These are phyloP conservation scores for Cadophora luteo-olivacea DNA, from an alignment of 2,329 filamentous ascomycete species.

Conservation along the genomic window DNA sequence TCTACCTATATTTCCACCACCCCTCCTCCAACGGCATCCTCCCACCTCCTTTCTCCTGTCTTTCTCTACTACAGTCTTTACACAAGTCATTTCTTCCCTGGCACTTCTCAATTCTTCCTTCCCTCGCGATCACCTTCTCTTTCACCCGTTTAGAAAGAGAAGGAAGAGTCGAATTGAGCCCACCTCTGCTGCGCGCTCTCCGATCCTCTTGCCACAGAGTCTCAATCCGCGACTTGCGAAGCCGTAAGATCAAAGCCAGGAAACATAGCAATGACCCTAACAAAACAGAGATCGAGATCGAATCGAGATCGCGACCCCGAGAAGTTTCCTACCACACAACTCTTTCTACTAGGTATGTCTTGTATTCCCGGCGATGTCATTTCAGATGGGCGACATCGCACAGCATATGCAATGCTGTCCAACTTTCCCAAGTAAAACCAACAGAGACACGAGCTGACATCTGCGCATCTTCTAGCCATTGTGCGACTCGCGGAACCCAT, in stretches of 20 bases:
- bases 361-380: slow-evolving; percentile 1
- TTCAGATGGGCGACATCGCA: slow-evolving; percentile 3
- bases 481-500: slow-evolving; percentile 93
- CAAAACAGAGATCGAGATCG: slow-evolving; percentile 34
- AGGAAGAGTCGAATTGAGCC: slow-evolving; percentile 19
- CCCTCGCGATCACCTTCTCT: slow-evolving; percentile 3
- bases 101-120: not conserved
- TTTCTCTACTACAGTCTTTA: slow-evolving; percentile 5
- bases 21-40: slow-evolving; percentile 1
- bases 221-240: slow-evolving; percentile 29
- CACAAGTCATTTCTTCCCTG: not conserved
- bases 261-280: slow-evolving; percentile 39
- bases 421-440: not conserved
- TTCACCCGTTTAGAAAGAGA: slow-evolving; percentile 5
- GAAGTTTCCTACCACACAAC: slow-evolving; percentile 81
- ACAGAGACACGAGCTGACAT: slow-evolving; percentile 9
- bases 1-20: slow-evolving; percentile 1
- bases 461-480: slow-evolving; percentile 58
- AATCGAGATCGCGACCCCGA: slow-evolving; percentile 70
- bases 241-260: slow-evolving; percentile 35
- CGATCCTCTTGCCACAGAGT: slow-evolving; percentile 20
- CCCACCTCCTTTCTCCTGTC: not conserved
- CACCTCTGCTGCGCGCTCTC: slow-evolving; percentile 2
- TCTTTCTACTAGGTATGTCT: slow-evolving; percentile 80
- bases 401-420: not conserved